Conservation (phyloP, 768 basidiomycete species). For the Boletus pseudopeckii region DNA sequence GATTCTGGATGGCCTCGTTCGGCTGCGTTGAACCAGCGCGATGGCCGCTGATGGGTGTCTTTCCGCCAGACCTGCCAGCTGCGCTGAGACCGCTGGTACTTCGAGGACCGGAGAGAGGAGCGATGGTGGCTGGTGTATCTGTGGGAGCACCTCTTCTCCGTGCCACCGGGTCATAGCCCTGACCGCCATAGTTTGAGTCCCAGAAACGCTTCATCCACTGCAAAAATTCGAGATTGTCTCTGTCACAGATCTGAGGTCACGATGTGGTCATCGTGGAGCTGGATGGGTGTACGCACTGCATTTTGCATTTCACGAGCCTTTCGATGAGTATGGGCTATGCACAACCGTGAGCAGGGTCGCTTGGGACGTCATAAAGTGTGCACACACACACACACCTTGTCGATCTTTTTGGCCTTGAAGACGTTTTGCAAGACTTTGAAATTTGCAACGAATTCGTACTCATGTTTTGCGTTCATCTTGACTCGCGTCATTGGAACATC, state of each 20-base stretch:
- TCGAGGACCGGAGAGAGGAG: slow-evolving; percentile 51
- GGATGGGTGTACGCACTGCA: slow-evolving; percentile 69
- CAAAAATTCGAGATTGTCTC: slow-evolving; percentile 97
- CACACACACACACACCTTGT: slow-evolving; percentile 64
- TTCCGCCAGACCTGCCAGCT: slow-evolving; percentile 55
- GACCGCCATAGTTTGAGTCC: slow-evolving; percentile 88
- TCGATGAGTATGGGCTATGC: slow-evolving; percentile 91
- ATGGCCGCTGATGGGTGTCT: slow-evolving; percentile 69
- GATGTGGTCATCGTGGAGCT: slow-evolving; percentile 3
- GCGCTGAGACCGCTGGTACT: slow-evolving; percentile 37
- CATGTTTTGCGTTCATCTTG: slow-evolving; percentile 94
- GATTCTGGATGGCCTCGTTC: slow-evolving; percentile 59
- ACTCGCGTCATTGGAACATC: slow-evolving; percentile 89
- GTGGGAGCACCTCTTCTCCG: slow-evolving; percentile 74
- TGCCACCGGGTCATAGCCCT: slow-evolving; percentile 80
- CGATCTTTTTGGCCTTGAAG: slow-evolving; percentile 91
- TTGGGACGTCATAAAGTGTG: not conserved
- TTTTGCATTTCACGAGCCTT: slow-evolving; percentile 93
- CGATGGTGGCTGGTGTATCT: slow-evolving; percentile 78
- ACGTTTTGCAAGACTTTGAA: slow-evolving; percentile 92
- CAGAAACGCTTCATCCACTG: slow-evolving; percentile 98
- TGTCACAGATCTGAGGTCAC: slow-evolving; percentile 30
- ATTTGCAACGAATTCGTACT: slow-evolving; percentile 94
- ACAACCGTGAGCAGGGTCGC: slow-evolving; percentile 4
- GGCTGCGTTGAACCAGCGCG: slow-evolving; percentile 64